Conservation (phyloP, 768 basidiomycete species). For the Boletus reticuloceps region DNA sequence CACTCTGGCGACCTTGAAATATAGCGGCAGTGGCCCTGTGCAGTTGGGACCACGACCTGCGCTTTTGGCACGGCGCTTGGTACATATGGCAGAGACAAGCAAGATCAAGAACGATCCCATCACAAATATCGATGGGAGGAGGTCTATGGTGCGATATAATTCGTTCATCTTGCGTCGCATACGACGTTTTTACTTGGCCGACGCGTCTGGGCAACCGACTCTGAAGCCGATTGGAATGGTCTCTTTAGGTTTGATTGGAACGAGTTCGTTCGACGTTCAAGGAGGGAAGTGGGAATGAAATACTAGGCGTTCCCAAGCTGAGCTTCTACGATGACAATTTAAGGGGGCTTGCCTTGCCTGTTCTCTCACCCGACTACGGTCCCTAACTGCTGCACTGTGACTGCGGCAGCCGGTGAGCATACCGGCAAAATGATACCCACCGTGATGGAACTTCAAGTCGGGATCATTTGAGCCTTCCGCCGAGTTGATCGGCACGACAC, state of each 20-base stretch:
- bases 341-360: too few species aligned
- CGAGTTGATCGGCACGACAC: too few species aligned
- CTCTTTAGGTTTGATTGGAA: too few species aligned
- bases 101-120: slow-evolving; percentile 3
- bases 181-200: neutral
- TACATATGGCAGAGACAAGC: neutral
- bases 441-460: too few species aligned
- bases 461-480: too few species aligned
- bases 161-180: neutral
- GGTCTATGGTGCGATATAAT: neutral
- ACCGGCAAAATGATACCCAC: neutral
- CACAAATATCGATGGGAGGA: neutral
- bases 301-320: too few species aligned
- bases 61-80: neutral
- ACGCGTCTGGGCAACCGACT: neutral
- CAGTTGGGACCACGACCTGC: neutral
- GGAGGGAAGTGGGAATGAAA: too few species aligned
- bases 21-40: neutral
- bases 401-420: neutral
- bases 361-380: too few species aligned
- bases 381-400: too few species aligned
- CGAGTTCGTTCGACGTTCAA: too few species aligned
- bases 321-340: too few species aligned
- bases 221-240: too few species aligned
- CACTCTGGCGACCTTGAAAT: neutral